Evolutionary conservation across 2,329 filamentous ascomycete genomes (phyloP).

Genomic region (Aspergillus bombycis): DNA sequence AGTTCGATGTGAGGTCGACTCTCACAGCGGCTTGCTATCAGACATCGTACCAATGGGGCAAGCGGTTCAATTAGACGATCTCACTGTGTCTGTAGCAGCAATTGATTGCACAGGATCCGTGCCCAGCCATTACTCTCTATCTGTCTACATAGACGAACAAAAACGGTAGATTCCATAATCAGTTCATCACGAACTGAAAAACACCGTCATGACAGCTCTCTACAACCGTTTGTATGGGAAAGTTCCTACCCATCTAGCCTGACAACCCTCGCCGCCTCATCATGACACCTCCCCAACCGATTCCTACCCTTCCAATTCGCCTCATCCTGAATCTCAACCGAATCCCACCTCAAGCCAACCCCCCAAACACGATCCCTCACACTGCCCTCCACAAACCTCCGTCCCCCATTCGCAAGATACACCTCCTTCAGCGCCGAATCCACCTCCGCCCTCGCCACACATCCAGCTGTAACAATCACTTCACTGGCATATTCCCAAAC

Average conservation of each 20-base stretch:
- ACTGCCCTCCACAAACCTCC: slow-evolving; percentile 18
- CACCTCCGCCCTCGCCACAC: slow-evolving; percentile 16
- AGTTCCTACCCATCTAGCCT: not conserved
- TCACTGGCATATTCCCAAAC: slow-evolving; percentile 13
- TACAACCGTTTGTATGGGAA: too few relatives aligned
- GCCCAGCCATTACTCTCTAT: too few relatives aligned
- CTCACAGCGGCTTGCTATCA: too few relatives aligned
- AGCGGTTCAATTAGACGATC: accelerated
- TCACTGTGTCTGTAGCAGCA: too few relatives aligned
- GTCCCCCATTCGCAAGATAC: slow-evolving; percentile 4
- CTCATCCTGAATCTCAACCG: slow-evolving; percentile 15
- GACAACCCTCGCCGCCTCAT: slow-evolving; percentile 8
- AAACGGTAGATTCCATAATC: too few relatives aligned
- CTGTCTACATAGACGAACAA: too few relatives aligned
- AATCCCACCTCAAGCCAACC: slow-evolving; percentile 18
- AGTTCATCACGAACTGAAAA: too few relatives aligned
- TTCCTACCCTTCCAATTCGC: slow-evolving; percentile 15
- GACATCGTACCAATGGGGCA: too few relatives aligned
- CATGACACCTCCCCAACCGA: slow-evolving; percentile 17
- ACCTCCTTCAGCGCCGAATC: slow-evolving; percentile 10
- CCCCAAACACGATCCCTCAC: slow-evolving; percentile 13
- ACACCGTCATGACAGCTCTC: too few relatives aligned
- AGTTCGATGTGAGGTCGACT: too few relatives aligned
- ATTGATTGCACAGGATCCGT: too few relatives aligned
- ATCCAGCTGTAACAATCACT: slow-evolving; percentile 12